Base-by-base conservation (phyloP, 2,329 filamentous ascomycete species). In the Whalleya microplaca region DNA sequence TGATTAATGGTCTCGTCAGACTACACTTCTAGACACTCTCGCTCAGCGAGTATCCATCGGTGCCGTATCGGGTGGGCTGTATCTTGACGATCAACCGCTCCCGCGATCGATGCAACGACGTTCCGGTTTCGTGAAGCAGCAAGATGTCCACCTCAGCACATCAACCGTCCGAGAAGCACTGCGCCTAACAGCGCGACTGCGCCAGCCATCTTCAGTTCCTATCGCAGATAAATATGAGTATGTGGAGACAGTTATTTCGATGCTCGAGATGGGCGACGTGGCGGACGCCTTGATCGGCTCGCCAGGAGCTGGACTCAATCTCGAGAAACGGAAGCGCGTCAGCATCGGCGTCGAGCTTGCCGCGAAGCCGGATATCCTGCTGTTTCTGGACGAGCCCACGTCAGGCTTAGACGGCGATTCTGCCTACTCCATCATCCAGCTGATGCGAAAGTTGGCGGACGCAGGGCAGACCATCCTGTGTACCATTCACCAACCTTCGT, bases 281-380 rank as follows among this genome's bases (percentile, higher is more conserved):
- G 85, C 85, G 1, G 84, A 84, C 3, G 86, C 87, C 1, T 81
- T 80, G 0, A 84, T 90, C 3, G 87, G 87, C n/a, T 73, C 74
- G 0, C 71, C 79, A 0, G 84, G 84, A 3, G 76, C 79, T 32
- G 86, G 86, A 0, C 72, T 87, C 4, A 84, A 85, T 54, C 77
- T 80, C 20, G 84, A 86, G 62, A 82, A 84, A 63, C 71, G 80
- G 6, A 84, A 84, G 65, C 71, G 80, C 1, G 66, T 84, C 2
- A 84, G 81, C 0, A 83, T 83, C 40, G 81, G 78, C 12, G 80
- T 83, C 2, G 81, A 84, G 57, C 68, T 84, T 1, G 81, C 80
- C 0, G 75, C 77, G 0, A 84, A 83, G 66, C 82, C 82, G 0
- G 80, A 83, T 27, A 74, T 87, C 3, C 73, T 87, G 9, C 78